These are phyloP conservation scores for Phytopythium vexans DNA, from an alignment of 352 stramenopile species.

Conservation along the genomic window DNA sequence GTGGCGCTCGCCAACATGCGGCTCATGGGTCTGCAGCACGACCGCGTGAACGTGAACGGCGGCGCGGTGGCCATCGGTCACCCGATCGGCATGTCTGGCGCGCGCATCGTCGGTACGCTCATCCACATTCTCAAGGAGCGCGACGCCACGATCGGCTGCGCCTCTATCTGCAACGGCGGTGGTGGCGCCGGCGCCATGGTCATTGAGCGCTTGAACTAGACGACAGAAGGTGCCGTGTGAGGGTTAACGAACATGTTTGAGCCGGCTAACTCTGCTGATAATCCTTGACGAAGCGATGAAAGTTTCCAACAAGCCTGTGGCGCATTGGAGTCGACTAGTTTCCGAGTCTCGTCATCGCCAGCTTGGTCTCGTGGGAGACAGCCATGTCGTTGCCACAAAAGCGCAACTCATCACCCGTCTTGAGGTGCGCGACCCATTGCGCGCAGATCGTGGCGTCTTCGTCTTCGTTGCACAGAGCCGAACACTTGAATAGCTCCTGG, in stretches of 20 bases:
- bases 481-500: neutral
- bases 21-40: slow-evolving; percentile 90
- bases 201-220: slow-evolving; percentile 89
- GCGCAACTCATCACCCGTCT: neutral
- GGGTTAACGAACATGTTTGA: too few species aligned
- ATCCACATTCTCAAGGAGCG: slow-evolving; percentile 94
- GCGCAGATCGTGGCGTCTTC: neutral
- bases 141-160: slow-evolving; percentile 94
- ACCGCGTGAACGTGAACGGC: slow-evolving; percentile 96
- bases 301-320: too few species aligned
- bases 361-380: neutral
- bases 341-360: neutral
- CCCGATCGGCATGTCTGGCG: slow-evolving; percentile 86
- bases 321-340: slow-evolving; percentile 26
- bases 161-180: slow-evolving; percentile 98
- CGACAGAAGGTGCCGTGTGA: too few species aligned
- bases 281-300: too few species aligned
- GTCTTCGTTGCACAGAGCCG: neutral
- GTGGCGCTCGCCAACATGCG: slow-evolving; percentile 96
- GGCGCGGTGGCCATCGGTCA: slow-evolving; percentile 88
- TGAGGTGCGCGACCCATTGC: neutral
- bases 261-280: too few species aligned
- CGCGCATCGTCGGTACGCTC: slow-evolving; percentile 94
- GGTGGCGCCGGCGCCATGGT: slow-evolving; percentile 96
- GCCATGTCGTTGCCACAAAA: neutral